Percentiles rank a stretch among this genome's conserved stretches.
Conservation (phyloP, 805 yeast genomes). For the Jamesozyma piceae region DNA sequence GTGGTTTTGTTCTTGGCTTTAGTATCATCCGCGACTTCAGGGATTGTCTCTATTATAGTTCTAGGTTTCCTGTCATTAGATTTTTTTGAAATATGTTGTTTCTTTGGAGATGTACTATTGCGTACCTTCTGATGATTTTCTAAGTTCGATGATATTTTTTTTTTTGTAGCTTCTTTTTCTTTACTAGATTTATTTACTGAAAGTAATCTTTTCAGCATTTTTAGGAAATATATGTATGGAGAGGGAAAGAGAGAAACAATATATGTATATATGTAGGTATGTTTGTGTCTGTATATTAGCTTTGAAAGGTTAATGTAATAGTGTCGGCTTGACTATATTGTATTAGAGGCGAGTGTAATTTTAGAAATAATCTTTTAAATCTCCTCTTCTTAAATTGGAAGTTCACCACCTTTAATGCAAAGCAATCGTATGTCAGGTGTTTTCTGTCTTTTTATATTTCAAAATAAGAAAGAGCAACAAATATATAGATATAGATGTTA, state of each 20-base stretch:
- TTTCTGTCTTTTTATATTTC: too few species aligned
- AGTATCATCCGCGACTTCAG: neutral
- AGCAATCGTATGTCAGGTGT: too few species aligned
- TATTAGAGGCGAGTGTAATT: too few species aligned
- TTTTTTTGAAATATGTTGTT: neutral
- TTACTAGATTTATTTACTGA: conserved; percentile 9
- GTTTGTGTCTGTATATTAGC: too few species aligned
- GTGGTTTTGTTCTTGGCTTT: neutral
- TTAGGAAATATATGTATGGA: too few species aligned
- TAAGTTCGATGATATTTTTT: neutral
- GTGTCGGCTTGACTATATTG: too few species aligned
- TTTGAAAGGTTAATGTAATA: too few species aligned
- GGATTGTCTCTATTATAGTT: neutral
- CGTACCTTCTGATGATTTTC: neutral
- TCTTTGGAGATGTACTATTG: neutral
- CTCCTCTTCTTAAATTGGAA: too few species aligned
- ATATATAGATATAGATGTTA: too few species aligned
- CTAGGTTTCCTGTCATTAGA: neutral
- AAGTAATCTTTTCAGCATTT: conserved; percentile 19
- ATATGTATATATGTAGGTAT: neutral
- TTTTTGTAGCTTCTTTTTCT: conserved; percentile 2
- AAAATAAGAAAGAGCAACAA: too few species aligned
- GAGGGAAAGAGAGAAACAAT: neutral
- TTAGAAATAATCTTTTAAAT: too few species aligned
- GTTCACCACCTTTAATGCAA: too few species aligned